phyloP scores from a whole-genome alignment of 768 basidiomycete genomes.

The Leccinum imitatum region DNA sequence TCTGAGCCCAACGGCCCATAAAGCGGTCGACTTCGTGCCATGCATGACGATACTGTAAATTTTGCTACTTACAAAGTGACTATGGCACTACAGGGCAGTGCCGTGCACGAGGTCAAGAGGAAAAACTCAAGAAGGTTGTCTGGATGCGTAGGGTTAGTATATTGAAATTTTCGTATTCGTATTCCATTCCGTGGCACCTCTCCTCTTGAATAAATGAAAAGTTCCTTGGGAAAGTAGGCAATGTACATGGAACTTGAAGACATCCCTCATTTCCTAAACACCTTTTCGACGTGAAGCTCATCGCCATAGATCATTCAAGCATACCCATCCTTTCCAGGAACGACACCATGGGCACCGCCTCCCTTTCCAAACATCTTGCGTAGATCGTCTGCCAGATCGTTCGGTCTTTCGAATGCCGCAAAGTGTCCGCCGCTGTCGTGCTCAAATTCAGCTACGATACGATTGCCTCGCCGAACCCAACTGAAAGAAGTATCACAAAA shows the following conservation, averaged over 20 bases:
- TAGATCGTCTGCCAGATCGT: conserved; percentile 48
- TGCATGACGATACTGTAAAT: conserved; percentile 5
- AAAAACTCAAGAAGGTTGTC: not conserved
- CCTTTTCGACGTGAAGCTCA: no score
- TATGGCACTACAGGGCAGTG: not conserved
- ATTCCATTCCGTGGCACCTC: no score
- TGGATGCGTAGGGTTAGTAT: not conserved
- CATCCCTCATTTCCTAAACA: no score
- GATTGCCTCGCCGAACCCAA: conserved; percentile 40
- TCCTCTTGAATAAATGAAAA: no score
- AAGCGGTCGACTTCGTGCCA: no score
- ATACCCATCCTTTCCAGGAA: conserved; percentile 46
- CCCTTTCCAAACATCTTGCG: conserved; percentile 56
- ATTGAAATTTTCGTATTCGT: no score
- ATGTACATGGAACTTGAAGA: no score
- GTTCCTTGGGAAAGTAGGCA: not conserved
- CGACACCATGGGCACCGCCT: conserved; percentile 48
- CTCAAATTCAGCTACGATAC: conserved; percentile 46
- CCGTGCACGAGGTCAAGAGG: not conserved
- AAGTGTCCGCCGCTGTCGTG: conserved; percentile 60
- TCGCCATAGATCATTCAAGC: conserved; percentile 4
- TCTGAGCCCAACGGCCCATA: no score
- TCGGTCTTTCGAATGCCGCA: conserved; percentile 51
- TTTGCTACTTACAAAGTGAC: no score
- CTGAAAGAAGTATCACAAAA: conserved; percentile 26